These are phyloP conservation scores for Penicillium glabrum DNA, from an alignment of 2,329 filamentous ascomycete species.

Conservation along the genomic window DNA sequence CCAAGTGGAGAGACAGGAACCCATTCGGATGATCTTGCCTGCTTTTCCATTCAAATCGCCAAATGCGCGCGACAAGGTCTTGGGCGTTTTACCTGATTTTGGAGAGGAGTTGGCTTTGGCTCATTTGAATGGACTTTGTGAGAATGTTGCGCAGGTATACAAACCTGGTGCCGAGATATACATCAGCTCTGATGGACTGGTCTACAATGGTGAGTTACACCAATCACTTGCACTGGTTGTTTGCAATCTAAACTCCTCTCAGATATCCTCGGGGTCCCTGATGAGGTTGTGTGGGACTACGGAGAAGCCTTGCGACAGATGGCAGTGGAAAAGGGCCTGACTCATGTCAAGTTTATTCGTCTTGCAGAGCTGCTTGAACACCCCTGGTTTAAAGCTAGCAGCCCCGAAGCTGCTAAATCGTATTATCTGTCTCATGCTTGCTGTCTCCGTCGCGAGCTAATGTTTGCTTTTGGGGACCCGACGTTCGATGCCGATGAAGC, in stretches of 20 bases:
- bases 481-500: slow-evolving; percentile 25
- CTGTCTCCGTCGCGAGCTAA: slow-evolving; percentile 27
- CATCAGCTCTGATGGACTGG: slow-evolving; percentile 47
- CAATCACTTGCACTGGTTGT: background rate
- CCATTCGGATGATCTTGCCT: slow-evolving; percentile 32
- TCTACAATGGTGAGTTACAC: slow-evolving; percentile 34
- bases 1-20: slow-evolving; percentile 20
- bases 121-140: slow-evolving; percentile 42
- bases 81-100: slow-evolving; percentile 42
- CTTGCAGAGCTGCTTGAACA: slow-evolving; percentile 38
- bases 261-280: slow-evolving; percentile 44
- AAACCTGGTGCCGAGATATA: slow-evolving; percentile 41
- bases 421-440: slow-evolving; percentile 26
- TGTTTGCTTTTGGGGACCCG: slow-evolving; percentile 25
- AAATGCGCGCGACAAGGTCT: slow-evolving; percentile 32
- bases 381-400: slow-evolving; percentile 21
- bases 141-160: slow-evolving; percentile 41
- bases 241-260: background rate
- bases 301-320: slow-evolving; percentile 39
- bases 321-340: slow-evolving; percentile 32
- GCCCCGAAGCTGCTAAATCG: slow-evolving; percentile 21
- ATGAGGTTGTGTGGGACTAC: slow-evolving; percentile 44
- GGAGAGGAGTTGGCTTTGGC: slow-evolving; percentile 44
- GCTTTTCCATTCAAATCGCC: slow-evolving; percentile 34
- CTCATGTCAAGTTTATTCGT: slow-evolving; percentile 37